A percentile compares a stretch with the other conserved stretches of the same genome.
Conservation (phyloP, 1,284 basidiomycete genomes). For the Puccinia triticina region DNA sequence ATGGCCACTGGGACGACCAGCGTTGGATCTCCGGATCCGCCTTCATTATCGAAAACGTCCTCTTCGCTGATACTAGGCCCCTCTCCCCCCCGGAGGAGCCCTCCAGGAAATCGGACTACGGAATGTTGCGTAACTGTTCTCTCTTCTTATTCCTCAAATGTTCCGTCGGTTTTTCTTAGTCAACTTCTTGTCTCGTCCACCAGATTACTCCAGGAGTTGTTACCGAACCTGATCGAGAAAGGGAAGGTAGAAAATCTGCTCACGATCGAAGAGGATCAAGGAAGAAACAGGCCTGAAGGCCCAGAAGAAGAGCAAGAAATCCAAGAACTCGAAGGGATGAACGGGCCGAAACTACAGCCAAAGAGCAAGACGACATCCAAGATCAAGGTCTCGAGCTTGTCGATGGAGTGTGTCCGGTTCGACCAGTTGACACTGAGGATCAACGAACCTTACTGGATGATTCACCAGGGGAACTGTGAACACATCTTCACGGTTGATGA, state of each 20-base stretch:
- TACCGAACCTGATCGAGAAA: background rate
- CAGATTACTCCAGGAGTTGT: constrained; percentile 26
- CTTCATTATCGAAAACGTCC: constrained; percentile 31
- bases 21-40: constrained; percentile 38
- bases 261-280: background rate
- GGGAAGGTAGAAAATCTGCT: constrained; percentile 9
- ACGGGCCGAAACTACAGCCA: background rate
- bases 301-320: background rate
- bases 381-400: constrained; percentile 21
- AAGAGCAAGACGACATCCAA: background rate
- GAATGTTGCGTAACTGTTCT: constrained; percentile 9
- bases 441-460: constrained; percentile 75
- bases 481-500: constrained; percentile 74
- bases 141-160: background rate
- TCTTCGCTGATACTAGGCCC: constrained; percentile 23
- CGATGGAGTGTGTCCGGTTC: constrained; percentile 39
- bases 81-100: background rate
- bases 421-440: constrained; percentile 63
- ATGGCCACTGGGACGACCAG: constrained; percentile 16
- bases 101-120: constrained; percentile 34
- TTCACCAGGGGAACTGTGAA: constrained; percentile 78
- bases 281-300: background rate
- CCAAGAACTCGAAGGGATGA: background rate
- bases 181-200: background rate
- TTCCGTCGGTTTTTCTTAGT: background rate